A percentile compares a stretch with the other conserved stretches of the same genome.
Conservation (phyloP, 768 basidiomycete genomes). For the Clathrus columnatus region DNA sequence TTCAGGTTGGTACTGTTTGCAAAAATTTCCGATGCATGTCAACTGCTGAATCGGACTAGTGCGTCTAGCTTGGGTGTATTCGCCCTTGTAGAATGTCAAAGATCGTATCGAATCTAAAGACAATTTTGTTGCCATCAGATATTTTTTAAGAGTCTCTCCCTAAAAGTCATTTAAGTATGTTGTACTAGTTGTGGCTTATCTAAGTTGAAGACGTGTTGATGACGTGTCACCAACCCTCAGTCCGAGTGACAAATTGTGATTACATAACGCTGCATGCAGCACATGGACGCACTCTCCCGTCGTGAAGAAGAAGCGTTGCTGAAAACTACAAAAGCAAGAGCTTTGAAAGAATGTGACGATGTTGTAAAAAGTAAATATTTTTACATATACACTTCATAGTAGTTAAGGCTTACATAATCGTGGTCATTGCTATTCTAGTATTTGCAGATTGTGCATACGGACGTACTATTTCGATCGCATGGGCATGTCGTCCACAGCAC, state of each 20-base stretch:
- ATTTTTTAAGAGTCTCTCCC: not conserved
- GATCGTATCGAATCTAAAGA: slow-evolving; percentile 64
- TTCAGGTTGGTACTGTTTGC: slow-evolving; percentile 69
- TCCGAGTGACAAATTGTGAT: too few relatives aligned
- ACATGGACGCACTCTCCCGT: slow-evolving; percentile 81
- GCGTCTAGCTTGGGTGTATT: slow-evolving; percentile 56
- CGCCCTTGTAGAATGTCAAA: slow-evolving; percentile 69
- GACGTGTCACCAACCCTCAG: too few relatives aligned
- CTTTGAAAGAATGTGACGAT: slow-evolving; percentile 68
- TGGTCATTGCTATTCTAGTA: too few relatives aligned
- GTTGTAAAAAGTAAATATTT: slow-evolving; percentile 56
- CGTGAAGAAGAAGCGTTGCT: slow-evolving; percentile 81
- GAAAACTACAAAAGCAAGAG: slow-evolving; percentile 72
- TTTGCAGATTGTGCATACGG: slow-evolving; percentile 82
- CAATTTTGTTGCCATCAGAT: slow-evolving; percentile 41
- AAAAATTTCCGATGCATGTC: slow-evolving; percentile 70
- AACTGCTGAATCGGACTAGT: slow-evolving; percentile 68
- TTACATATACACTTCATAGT: slow-evolving; percentile 1
- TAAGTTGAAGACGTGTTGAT: too few relatives aligned
- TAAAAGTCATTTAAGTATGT: too few relatives aligned
- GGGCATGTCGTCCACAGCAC: slow-evolving; percentile 69
- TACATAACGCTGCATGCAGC: too few relatives aligned
- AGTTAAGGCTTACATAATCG: not conserved
- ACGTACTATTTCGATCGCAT: slow-evolving; percentile 74
- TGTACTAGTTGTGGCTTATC: too few relatives aligned